phyloP scores from a whole-genome alignment of 345 rosid genomes.

The Hevea brasiliensis region DNA sequence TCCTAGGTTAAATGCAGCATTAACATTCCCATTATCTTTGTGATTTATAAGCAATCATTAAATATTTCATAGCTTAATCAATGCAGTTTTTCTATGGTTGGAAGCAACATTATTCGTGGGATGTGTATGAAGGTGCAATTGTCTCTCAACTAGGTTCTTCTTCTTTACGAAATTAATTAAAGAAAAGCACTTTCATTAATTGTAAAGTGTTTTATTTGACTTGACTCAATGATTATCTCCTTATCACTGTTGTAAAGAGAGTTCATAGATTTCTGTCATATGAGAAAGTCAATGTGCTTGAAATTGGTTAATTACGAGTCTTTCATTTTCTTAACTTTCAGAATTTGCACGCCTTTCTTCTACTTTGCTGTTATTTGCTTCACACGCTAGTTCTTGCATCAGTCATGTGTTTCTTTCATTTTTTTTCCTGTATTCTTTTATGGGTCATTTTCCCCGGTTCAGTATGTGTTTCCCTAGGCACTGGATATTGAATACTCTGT shows the following conservation, averaged over 20 bases:
- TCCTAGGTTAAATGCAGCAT: background rate
- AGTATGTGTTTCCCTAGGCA: too few relatives aligned
- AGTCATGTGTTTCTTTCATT: too few relatives aligned
- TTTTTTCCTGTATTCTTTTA: too few relatives aligned
- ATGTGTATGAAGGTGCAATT: background rate
- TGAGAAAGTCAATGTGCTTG: background rate
- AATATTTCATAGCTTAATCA: background rate
- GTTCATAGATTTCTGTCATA: background rate
- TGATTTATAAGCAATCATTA: background rate
- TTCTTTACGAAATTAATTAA: background rate
- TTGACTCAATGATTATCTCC: background rate
- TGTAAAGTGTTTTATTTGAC: background rate
- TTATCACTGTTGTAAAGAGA: background rate
- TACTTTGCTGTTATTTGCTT: too few relatives aligned
- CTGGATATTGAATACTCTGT: background rate
- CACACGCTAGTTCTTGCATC: too few relatives aligned
- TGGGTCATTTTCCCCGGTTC: background rate
- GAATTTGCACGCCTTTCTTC: background rate
- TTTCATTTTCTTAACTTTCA: too few relatives aligned
- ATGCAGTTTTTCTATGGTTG: background rate
- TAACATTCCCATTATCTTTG: background rate
- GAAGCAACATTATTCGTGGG: too few relatives aligned
- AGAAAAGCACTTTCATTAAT: background rate
- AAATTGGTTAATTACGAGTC: too few relatives aligned
- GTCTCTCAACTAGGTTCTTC: background rate